Evolutionary conservation across 345 rosid species (phyloP), one percentile per base, ranked within the genome.

Genomic region (Eucalyptus sp.): DNA sequence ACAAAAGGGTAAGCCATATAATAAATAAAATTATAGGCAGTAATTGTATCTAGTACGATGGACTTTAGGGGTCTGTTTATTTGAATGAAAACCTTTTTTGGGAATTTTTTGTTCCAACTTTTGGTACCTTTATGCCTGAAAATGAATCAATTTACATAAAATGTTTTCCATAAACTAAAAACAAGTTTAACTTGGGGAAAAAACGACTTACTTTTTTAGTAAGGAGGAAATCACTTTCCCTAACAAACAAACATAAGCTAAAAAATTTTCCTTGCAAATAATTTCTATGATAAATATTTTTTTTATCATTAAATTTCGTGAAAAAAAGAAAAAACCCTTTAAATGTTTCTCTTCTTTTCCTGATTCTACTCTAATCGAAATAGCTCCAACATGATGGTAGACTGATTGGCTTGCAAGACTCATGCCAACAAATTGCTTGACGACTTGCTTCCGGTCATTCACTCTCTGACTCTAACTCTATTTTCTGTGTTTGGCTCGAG

Each of bases 131-230:
- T 8, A 64, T 29, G 18, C 33, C 9, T 10, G 43, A 31, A 3
- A 33, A 71, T 10, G 18, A 71, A 71, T 71, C 6, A 2, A 33
- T 71, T 71, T 71, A 37, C 13, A 3, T 5, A 68, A 18, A 5
- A 33, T 2, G 43, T 0, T 37, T 20, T 20, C 4, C 25, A 37
- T 37, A 13, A 4, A 71, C 14, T 1, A 3, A 18, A 71, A 71
- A 18, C 0, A 71, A 71, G 46, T 5, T 71, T 71, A 71, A 3
- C 0, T 37, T 37, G 1, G 1, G 24, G 31, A 20, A 37, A 37
- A 71, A 71, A 71, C 1, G 0, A 18, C 13, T 37, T 71, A 1
- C 2, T 5, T 24, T 64, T 71, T 3, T 18, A 4, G 2, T 6
- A 37, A 37, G 4, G 10, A 17, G 2, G 25, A 37, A 71, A 37